phyloP scores from a whole-genome alignment of 2,329 filamentous ascomycete species.

The Nemania abortiva region DNA sequence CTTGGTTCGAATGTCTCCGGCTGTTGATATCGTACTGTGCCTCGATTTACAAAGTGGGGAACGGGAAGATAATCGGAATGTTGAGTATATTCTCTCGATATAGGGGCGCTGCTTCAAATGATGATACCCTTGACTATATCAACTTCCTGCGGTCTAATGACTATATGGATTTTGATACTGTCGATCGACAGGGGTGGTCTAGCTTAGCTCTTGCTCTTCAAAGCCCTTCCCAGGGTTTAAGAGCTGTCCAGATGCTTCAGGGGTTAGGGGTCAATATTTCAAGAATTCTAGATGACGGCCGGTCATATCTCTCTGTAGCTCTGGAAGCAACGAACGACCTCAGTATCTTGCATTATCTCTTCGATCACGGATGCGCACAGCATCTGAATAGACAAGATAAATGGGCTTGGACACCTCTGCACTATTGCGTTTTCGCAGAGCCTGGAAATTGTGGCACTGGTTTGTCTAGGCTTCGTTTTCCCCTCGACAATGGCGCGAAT shows the following conservation, averaged over 20 bases:
- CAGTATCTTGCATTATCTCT: conserved; percentile 4
- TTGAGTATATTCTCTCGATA: background rate
- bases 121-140: background rate
- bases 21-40: background rate
- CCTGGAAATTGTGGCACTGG: background rate
- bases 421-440: conserved; percentile 7
- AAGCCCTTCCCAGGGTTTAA: conserved; percentile 1
- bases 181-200: background rate
- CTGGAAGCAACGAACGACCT: background rate
- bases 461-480: background rate
- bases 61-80: background rate
- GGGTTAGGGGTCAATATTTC: background rate
- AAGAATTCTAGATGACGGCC: conserved; percentile 14
- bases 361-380: background rate
- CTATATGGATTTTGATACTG: conserved; percentile 8
- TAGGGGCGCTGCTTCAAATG: background rate
- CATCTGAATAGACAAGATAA: conserved; percentile 16
- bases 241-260: background rate
- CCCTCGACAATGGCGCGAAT: conserved; percentile 4
- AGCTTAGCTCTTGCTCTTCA: background rate
- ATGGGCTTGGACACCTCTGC: conserved; percentile 11
- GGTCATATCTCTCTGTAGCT: conserved; percentile 6
- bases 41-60: background rate
- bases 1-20: background rate
- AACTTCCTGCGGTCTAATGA: conserved; percentile 3